A percentile compares a stretch with the other conserved stretches of the same genome.
Conservation (phyloP, 148 eudicot species). For the Spergularia marina region DNA sequence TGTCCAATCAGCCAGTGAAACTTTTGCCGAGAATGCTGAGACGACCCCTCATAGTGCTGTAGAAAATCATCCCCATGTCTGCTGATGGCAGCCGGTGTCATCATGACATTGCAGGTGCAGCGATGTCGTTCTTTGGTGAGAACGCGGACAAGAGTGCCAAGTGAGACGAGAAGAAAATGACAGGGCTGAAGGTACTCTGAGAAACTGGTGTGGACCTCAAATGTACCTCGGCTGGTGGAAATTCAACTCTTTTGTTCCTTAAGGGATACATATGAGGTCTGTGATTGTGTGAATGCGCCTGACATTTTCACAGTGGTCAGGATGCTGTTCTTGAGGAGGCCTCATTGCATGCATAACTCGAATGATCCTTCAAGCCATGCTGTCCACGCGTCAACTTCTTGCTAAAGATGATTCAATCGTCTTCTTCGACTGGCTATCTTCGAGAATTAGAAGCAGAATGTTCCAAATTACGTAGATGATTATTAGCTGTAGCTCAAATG, state of each 20-base stretch:
- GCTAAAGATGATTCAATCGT: neutral
- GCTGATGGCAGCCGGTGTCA: neutral
- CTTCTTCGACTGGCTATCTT: neutral
- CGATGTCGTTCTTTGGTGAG: conserved; percentile 12
- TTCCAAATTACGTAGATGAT: conserved; percentile 17
- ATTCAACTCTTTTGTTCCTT: neutral
- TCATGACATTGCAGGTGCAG: neutral
- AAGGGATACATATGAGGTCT: neutral
- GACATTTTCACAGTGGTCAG: conserved; percentile 22
- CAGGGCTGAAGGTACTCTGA: conserved; percentile 1
- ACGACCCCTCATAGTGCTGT: neutral
- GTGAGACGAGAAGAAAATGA: conserved; percentile 15
- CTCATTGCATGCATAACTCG: neutral
- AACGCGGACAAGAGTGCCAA: conserved; percentile 5
- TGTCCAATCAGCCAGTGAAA: conserved; percentile 6
- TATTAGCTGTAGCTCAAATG: conserved; percentile 9
- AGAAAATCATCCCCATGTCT: neutral
- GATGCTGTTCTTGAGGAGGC: conserved; percentile 9
- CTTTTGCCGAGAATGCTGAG: conserved; percentile 3
- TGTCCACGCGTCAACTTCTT: neutral
- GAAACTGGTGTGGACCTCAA: neutral
- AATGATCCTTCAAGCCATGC: neutral
- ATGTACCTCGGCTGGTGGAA: neutral
- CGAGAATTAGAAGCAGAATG: conserved; percentile 3
- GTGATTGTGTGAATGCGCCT: neutral